phyloP scores from a whole-genome alignment of 352 stramenopile species.

The Blastocystis sp. region DNA sequence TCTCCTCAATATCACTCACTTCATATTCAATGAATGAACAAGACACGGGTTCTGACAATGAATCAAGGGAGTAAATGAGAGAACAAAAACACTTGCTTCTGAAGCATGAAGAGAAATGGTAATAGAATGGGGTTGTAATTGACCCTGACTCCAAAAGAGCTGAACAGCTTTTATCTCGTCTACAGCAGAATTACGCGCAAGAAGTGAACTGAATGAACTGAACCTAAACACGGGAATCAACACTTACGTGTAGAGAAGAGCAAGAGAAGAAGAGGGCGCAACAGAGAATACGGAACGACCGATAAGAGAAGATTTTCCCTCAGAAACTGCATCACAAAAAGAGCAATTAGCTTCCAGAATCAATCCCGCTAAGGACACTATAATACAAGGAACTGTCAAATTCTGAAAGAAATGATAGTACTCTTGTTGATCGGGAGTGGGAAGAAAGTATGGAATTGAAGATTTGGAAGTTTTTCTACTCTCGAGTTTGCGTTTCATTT shows the following conservation, averaged over 20 bases:
- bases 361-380: slow-evolving; percentile 3
- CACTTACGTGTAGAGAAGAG: slow-evolving; percentile 14
- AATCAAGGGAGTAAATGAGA: neutral
- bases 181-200: neutral
- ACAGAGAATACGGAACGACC: slow-evolving; percentile 19
- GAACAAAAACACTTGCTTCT: neutral
- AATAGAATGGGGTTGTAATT: neutral
- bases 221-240: neutral
- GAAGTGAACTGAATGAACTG: slow-evolving; percentile 1
- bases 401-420: slow-evolving; percentile 9
- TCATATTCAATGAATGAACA: neutral
- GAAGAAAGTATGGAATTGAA: neutral
- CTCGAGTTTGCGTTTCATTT: neutral
- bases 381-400: neutral
- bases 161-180: neutral
- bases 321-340: neutral
- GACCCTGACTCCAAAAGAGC: neutral
- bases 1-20: neutral
- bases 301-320: neutral
- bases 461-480: neutral
- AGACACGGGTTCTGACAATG: neutral
- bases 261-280: slow-evolving; percentile 1
- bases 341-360: slow-evolving; percentile 25
- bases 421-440: slow-evolving; percentile 2
- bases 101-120: neutral